Evolutionary conservation across 345 rosid genomes (phyloP), one percentile per base, ranked within the genome.

Genomic region (Citrus sinensis): DNA sequence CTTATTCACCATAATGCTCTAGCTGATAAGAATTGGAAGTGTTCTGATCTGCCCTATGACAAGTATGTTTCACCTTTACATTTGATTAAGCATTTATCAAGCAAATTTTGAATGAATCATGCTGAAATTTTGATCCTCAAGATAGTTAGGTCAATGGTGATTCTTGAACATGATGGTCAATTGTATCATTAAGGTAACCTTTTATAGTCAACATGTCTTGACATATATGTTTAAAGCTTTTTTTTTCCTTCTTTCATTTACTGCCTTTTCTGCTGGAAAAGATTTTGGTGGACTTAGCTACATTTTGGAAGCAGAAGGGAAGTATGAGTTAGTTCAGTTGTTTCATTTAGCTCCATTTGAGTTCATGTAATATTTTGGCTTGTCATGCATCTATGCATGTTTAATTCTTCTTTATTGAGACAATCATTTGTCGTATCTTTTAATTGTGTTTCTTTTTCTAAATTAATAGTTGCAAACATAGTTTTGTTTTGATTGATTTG

Each of bases 1-100:
- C 88, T 91, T 10, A 63, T 88, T 77, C 89, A 94, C 85, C 99
- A 96, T 85, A 95, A 92, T 86, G 97, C 98, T 77, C 77, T 87
- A 83, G 91, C 87, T 46, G 90, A 89, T 77, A 85, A 81, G 32
- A 90, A 90, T 64, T 96, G 98, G 99, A 87, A 90, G 77, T 94
- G 98, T 80, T 83, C 92, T 64, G 91, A 94, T 81, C 85, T 83
- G 59, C 90, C 94, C 17, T 89, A 88, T 81, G 92, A 94, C 83
- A 92, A 89, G 98, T 97, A 89, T 49, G 91, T 82, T 29, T 66
- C 17, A 37, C 27, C 27, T 32, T 17, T 68, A 24, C 27, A 40
- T 46, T 77, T 56, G 55, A 29, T 60, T 25, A 30, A 54, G 29
- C 24, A 24, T 37, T 68, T 22, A 76, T 56, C 54, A 35, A 20